Conservation (phyloP, 2,329 filamentous ascomycete species). For the Mycosphaerelloides madeirae region DNA sequence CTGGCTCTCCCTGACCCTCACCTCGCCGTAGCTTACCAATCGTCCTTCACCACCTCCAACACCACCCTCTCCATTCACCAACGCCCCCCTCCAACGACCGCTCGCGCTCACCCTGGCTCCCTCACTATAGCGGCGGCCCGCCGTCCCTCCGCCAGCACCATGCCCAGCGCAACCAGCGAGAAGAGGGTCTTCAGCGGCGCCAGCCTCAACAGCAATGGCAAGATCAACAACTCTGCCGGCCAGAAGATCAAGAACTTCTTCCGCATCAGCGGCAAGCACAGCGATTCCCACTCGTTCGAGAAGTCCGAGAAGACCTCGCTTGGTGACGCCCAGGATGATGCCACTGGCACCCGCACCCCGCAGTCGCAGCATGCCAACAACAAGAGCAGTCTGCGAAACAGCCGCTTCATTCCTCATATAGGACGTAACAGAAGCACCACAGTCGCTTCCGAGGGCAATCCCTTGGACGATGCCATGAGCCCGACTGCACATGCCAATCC, state of each 20-base stretch:
- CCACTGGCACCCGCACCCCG: slow-evolving; percentile 40
- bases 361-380: slow-evolving; percentile 50
- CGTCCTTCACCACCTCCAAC: no score
- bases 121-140: slow-evolving; percentile 2
- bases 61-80: no score
- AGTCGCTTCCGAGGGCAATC: slow-evolving; percentile 86
- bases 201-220: slow-evolving; percentile 42
- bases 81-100: no score
- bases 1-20: no score
- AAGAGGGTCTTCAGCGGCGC: slow-evolving; percentile 48
- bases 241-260: slow-evolving; percentile 67
- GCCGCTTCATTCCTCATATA: slow-evolving; percentile 81
- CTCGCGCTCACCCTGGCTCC: slow-evolving; percentile 1
- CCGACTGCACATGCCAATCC: slow-evolving; percentile 93
- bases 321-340: slow-evolving; percentile 35
- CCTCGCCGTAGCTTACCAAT: no score
- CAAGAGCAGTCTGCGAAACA: slow-evolving; percentile 67
- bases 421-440: slow-evolving; percentile 85
- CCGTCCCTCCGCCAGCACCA: slow-evolving; percentile 10
- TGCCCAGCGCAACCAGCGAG: slow-evolving; percentile 22
- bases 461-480: slow-evolving; percentile 80
- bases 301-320: slow-evolving; percentile 31
- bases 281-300: slow-evolving; percentile 36
- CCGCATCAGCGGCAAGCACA: slow-evolving; percentile 53
- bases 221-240: slow-evolving; percentile 48